A percentile compares a stretch with the other conserved stretches of the same genome.
Conservation (phyloP, 2,329 filamentous ascomycete species). For the Purpureocillium lavendulum region DNA sequence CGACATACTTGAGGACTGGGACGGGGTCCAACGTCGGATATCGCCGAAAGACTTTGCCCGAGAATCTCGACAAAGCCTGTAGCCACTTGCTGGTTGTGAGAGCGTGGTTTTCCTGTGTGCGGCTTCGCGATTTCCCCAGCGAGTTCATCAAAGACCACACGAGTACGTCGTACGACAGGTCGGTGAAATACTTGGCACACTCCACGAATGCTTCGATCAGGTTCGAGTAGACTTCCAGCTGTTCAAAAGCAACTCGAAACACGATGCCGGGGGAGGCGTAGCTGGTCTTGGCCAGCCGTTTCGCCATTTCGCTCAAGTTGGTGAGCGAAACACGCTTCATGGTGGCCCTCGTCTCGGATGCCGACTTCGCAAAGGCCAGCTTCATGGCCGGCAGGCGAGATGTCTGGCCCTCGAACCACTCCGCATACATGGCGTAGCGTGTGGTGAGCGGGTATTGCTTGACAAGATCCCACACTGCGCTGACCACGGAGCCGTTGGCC, state of each 20-base stretch:
- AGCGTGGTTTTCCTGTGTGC: constrained; percentile 53
- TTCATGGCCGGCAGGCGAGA: constrained; percentile 72
- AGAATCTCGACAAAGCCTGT: constrained; percentile 80
- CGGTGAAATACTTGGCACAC: constrained; percentile 88
- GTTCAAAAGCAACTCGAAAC: constrained; percentile 78
- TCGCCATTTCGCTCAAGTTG: constrained; percentile 78
- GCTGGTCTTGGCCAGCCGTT: constrained; percentile 84
- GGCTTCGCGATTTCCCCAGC: constrained; percentile 53
- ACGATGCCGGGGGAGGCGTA: constrained; percentile 86
- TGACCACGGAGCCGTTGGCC: constrained; percentile 74
- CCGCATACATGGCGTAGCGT: constrained; percentile 83
- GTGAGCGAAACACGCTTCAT: constrained; percentile 86
- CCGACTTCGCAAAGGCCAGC: constrained; percentile 67
- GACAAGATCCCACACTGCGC: constrained; percentile 79
- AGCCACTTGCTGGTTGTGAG: constrained; percentile 85
- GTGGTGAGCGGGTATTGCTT: constrained; percentile 67
- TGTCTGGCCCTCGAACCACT: constrained; percentile 79
- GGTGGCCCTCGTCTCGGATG: constrained; percentile 71
- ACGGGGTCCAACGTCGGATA: constrained; percentile 77
- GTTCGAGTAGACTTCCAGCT: constrained; percentile 91
- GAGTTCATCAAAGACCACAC: constrained; percentile 85
- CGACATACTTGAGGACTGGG: constrained; percentile 84
- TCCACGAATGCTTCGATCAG: constrained; percentile 92
- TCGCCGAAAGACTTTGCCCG: constrained; percentile 79
- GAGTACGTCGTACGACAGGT: constrained; percentile 85